Evolutionary conservation across 2,329 filamentous ascomycete species (phyloP), one percentile per base, ranked within the genome.

Genomic region (Stemphylium beticola): DNA sequence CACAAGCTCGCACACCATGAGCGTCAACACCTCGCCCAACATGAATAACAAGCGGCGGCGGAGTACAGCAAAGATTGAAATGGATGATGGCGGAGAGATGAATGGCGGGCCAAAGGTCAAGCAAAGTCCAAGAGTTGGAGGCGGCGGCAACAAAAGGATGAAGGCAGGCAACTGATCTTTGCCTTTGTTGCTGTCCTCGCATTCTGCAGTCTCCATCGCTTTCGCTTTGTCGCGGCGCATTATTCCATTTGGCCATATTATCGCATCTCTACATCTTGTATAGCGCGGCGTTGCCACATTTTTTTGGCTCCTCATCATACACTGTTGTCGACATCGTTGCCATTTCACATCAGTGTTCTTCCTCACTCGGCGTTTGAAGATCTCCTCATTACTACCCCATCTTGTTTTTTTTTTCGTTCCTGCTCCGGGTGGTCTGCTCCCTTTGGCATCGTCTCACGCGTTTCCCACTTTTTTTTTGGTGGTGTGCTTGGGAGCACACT

Each of bases 1-100:
- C 66, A 83, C 84, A 58, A 84, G 80, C 70, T 82, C 73, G 15
- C 76, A 76, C 60, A 80, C 78, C 3, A 78, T 81, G 8, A 86
- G 83, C 64, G 83, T 84, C 29, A 87, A 85, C 61, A 86, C 85
- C 4, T 87, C 85, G 61, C 85, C 85, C 2, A 86, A 84, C 62
- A 80, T 85, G 38, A 81, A 76, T 62, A 81, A 81, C 65, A 88
- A 88, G 73, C 77, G 83, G 54, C 81, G 85, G 55, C 78, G 85
- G 55, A 87, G 85, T 71, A 81, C 81, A 12, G 83, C 86, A 52
- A 87, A 87, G 70, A 74, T 81, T 48, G 85, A 87, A 63, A 78
- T 74, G 34, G 84, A 86, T 41, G 84, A 84, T 39, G 77, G 72
- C 8, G 74, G 71, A 18, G 73, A 74, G 14, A 68, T 71, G 38